Conservation (phyloP, 495 filamentous ascomycete species). For the Neurospora sp. region DNA sequence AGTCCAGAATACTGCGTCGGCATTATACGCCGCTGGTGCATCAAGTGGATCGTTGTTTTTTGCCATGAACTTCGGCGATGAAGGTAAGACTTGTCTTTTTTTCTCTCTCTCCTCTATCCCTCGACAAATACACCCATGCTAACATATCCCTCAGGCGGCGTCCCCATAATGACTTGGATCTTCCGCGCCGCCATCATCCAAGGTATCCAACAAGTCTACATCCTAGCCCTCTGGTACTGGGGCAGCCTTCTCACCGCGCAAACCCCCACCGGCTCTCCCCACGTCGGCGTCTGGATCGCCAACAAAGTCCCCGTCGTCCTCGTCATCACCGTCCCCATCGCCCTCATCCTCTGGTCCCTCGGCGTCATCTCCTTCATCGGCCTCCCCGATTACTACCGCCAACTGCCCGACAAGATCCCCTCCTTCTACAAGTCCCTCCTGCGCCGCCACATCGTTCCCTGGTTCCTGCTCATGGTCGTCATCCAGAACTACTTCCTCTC, state of each 20-base stretch:
- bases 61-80: conserved; percentile 56
- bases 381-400: conserved; percentile 56
- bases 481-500: conserved; percentile 57
- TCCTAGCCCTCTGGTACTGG: conserved; percentile 54
- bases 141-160: conserved; percentile 23
- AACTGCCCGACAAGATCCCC: conserved; percentile 57
- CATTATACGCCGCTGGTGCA: conserved; percentile 47
- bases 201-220: conserved; percentile 54
- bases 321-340: conserved; percentile 39
- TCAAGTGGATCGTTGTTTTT: conserved; percentile 54
- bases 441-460: conserved; percentile 49
- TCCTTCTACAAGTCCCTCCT: conserved; percentile 45
- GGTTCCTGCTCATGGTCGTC: conserved; percentile 49
- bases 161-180: conserved; percentile 52
- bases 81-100: conserved; percentile 21
- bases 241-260: conserved; percentile 31
- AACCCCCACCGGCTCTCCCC: not conserved
- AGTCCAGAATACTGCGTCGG: conserved; percentile 50
- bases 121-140: not conserved
- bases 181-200: conserved; percentile 54
- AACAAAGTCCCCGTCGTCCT: conserved; percentile 28
- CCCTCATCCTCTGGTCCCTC: conserved; percentile 41
- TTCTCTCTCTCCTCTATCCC: not conserved
- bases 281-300: conserved; percentile 9
- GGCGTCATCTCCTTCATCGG: conserved; percentile 43